phyloP scores from a whole-genome alignment of 176 grass and related monocot species.

The Oryza rufipogon region DNA sequence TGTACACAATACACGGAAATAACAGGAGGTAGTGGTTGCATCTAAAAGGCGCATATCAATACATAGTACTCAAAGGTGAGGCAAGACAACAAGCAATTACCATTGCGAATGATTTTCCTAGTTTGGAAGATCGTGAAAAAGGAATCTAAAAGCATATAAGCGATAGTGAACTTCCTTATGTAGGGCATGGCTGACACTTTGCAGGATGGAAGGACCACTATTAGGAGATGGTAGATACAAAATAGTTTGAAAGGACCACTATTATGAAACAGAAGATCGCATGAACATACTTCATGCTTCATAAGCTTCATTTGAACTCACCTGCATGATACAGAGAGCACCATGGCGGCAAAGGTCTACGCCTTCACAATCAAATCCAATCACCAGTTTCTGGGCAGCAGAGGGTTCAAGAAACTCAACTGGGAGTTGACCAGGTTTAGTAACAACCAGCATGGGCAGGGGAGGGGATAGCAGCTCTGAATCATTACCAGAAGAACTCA shows the following conservation, averaged over 20 bases:
- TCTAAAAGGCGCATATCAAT: not conserved
- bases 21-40: not conserved
- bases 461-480: conserved; percentile 45
- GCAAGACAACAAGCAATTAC: conserved; percentile 2
- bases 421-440: conserved; percentile 74
- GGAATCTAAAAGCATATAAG: not conserved
- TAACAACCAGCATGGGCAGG: conserved; percentile 68
- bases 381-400: conserved; percentile 53
- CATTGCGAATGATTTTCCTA: not conserved
- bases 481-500: conserved; percentile 45
- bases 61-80: not conserved
- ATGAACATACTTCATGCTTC: not conserved
- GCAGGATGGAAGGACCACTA: not conserved
- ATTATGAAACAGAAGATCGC: conserved; percentile 2
- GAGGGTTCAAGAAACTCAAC: conserved; percentile 87
- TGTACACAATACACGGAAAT: conserved; percentile 1
- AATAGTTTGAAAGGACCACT: not conserved
- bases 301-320: conserved; percentile 44
- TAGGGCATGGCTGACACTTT: not conserved
- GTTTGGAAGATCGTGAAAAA: not conserved
- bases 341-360: conserved; percentile 92
- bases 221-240: not conserved
- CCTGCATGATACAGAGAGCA: conserved; percentile 97
- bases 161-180: not conserved
- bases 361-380: conserved; percentile 96